These are phyloP conservation scores for Phaffomyces opuntiae DNA, from an alignment of 805 yeast genomes.

Conservation along the genomic window DNA sequence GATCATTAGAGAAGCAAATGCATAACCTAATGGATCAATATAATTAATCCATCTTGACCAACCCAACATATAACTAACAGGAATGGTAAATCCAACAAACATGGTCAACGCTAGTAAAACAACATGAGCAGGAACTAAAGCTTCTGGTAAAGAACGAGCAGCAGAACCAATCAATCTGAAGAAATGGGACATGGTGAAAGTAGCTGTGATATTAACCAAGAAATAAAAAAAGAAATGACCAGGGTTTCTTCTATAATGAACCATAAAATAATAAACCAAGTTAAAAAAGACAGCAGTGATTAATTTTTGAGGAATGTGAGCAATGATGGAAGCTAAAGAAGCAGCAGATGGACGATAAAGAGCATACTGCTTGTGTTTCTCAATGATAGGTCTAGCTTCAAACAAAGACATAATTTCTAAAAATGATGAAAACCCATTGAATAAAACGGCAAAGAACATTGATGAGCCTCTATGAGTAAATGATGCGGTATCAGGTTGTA, in stretches of 20 bases:
- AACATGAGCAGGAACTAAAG: slow-evolving; percentile 50
- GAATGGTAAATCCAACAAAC: slow-evolving; percentile 53
- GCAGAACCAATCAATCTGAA: slow-evolving; percentile 46
- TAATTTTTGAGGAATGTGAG: slow-evolving; percentile 59
- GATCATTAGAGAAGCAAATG: slow-evolving; percentile 47
- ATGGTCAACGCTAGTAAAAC: slow-evolving; percentile 39
- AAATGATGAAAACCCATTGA: slow-evolving; percentile 50
- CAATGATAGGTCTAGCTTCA: slow-evolving; percentile 52
- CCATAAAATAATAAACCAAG: slow-evolving; percentile 50
- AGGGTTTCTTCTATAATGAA: slow-evolving; percentile 39
- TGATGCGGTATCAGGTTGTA: slow-evolving; percentile 34
- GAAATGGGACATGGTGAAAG: slow-evolving; percentile 46
- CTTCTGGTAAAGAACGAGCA: slow-evolving; percentile 37
- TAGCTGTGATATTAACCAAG: slow-evolving; percentile 33
- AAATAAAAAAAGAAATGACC: slow-evolving; percentile 50
- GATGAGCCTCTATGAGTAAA: slow-evolving; percentile 51
- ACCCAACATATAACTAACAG: slow-evolving; percentile 45
- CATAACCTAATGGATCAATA: slow-evolving; percentile 47
- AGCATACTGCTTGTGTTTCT: slow-evolving; percentile 66
- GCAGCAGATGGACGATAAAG: slow-evolving; percentile 72
- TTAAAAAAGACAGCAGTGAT: slow-evolving; percentile 37
- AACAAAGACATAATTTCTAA: slow-evolving; percentile 47
- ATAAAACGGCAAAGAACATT: slow-evolving; percentile 56
- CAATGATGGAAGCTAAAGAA: slow-evolving; percentile 52
- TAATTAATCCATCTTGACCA: slow-evolving; percentile 62